Percentiles rank a stretch among this genome's conserved stretches.
phyloP scores from a whole-genome alignment of 116 monocot species.

The Trichopus zeylanicus region DNA sequence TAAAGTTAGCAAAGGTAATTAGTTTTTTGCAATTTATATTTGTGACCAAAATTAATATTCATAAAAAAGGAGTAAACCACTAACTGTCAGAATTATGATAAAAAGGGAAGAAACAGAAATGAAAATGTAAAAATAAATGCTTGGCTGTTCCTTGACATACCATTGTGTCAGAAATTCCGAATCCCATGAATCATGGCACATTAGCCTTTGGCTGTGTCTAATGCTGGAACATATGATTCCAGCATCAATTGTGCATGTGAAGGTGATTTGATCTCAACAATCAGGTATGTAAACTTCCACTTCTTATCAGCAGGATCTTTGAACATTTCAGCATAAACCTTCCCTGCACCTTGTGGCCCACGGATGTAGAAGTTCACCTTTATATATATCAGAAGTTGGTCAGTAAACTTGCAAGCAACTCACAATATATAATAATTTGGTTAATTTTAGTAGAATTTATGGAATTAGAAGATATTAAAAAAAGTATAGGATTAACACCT shows the following conservation, averaged over 20 bases:
- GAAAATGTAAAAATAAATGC: neutral
- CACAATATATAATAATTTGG: no score
- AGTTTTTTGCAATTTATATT: no score
- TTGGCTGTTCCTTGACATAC: neutral
- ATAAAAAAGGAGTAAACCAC: no score
- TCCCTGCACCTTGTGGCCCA: slow-evolving; percentile 88
- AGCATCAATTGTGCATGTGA: slow-evolving; percentile 64
- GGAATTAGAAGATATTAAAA: no score
- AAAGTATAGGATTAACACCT: no score
- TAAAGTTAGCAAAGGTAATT: no score
- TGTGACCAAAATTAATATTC: no score
- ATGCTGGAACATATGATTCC: slow-evolving; percentile 90
- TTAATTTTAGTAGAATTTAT: no score
- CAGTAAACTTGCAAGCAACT: neutral
- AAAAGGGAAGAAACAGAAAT: neutral
- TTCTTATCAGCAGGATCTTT: slow-evolving; percentile 58
- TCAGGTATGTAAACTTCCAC: slow-evolving; percentile 92
- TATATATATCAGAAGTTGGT: neutral
- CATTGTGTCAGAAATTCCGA: neutral
- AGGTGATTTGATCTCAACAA: slow-evolving; percentile 83
- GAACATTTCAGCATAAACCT: slow-evolving; percentile 90
- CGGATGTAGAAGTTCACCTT: slow-evolving; percentile 89
- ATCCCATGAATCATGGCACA: no score
- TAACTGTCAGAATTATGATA: no score
- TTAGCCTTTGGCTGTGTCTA: neutral